These are phyloP conservation scores for Thermoascus crustaceus DNA, from an alignment of 2,329 filamentous ascomycete species.

Conservation along the genomic window DNA sequence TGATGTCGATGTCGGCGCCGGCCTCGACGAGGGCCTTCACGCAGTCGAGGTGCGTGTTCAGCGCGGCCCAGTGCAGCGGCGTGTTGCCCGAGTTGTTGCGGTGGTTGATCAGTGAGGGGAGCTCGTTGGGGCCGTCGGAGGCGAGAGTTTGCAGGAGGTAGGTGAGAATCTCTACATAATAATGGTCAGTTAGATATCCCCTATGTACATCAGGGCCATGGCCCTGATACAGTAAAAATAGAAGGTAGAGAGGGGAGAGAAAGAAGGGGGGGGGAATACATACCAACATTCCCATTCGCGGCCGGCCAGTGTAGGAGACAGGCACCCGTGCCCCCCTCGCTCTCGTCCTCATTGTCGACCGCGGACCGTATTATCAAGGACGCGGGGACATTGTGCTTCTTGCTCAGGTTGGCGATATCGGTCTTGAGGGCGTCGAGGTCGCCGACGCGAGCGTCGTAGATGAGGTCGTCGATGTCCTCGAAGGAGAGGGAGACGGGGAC, in stretches of 20 bases:
- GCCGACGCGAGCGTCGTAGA: slow-evolving; percentile 75
- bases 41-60: slow-evolving; percentile 76
- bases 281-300: slow-evolving; percentile 80
- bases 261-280: slow-evolving; percentile 15
- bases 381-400: slow-evolving; percentile 51
- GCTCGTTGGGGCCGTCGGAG: slow-evolving; percentile 12
- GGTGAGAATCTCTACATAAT: slow-evolving; percentile 38
- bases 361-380: slow-evolving; percentile 62
- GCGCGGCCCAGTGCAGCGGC: slow-evolving; percentile 83
- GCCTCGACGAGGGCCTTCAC: slow-evolving; percentile 69
- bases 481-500: slow-evolving; percentile 49
- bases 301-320: slow-evolving; percentile 75
- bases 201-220: no score
- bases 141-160: slow-evolving; percentile 35
- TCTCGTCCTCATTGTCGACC: slow-evolving; percentile 67
- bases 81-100: slow-evolving; percentile 82
- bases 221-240: no score
- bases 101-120: slow-evolving; percentile 33
- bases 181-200: neutral
- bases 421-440: slow-evolving; percentile 61
- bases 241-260: no score
- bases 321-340: slow-evolving; percentile 47
- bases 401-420: slow-evolving; percentile 52
- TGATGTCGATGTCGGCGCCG: slow-evolving; percentile 68
- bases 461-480: slow-evolving; percentile 82